Base-by-base conservation (phyloP, 352 stramenopile species). In the Pythium chondricola region DNA sequence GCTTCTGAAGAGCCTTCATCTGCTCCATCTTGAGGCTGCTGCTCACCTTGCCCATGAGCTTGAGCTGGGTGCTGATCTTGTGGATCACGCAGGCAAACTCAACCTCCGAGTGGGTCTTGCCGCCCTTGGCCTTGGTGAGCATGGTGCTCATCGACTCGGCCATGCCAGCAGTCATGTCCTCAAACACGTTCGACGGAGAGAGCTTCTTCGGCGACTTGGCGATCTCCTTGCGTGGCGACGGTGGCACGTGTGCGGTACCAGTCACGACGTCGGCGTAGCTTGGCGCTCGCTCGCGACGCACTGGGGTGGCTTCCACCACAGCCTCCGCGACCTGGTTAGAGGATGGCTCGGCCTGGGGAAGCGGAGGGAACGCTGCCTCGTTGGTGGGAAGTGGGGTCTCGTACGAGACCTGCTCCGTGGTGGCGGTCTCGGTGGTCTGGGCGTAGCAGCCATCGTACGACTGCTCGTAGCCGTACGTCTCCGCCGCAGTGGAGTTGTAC, bases 1-100 rank as follows among this genome's bases (percentile, higher is more conserved):
- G 43, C 26, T 67, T 60, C 13, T 65, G 24, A 14, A 63, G 46
- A 18, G 66, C 68, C 33, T 62, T 52, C 35, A 69, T 56, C 41
- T 75, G 65, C 22, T 72, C 65, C 10, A 66, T 48, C 14, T 66
- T 58, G 29, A 75, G 67, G 17, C 46, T 61, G 24, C 43, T 60
- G 40, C 48, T 72, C n/a, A 65, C 63, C 9, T 56, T 61, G 2
- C 66, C 62, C 66, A 75, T 71, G 33, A 75, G 51, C 41, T 67
- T 72, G 40, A 75, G 52, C 48, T 72, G 66, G 6, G 60, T 56
- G 43, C 70, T 59, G 41, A 75, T 72, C 42, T 67, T 67, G 21
- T 61, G 63, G 25, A 75, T 51, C 16, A 75, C 21, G 21, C 59
- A 65, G 31, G 60, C 61, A 21, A 75, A 52, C 43, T 75, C 62